Evolutionary conservation across 768 basidiomycete species (phyloP).

Genomic region (Auricularia sp.): DNA sequence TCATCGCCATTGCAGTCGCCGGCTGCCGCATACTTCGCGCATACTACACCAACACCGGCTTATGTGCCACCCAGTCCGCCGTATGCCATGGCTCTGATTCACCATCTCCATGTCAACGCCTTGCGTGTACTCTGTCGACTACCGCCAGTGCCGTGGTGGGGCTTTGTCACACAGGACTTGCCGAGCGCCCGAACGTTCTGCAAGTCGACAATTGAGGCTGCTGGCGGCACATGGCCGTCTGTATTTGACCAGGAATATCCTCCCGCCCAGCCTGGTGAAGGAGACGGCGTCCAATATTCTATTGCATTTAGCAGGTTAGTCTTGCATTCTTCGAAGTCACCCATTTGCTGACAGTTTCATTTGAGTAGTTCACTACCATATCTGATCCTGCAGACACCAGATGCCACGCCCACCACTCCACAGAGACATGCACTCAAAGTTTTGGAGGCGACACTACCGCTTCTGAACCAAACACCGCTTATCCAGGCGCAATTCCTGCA

Average conservation of each 20-base stretch:
- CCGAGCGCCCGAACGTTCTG: constrained; percentile 8
- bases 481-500: constrained; percentile 3
- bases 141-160: constrained; percentile 11
- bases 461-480: constrained; percentile 13
- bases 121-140: constrained; percentile 12
- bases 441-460: constrained; percentile 46
- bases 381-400: constrained; percentile 38
- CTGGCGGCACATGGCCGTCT: constrained; percentile 34
- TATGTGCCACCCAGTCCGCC: neutral
- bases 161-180: constrained; percentile 9
- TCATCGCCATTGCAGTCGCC: neutral
- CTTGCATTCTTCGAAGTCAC: neutral
- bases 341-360: neutral
- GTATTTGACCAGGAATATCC: constrained; percentile 31
- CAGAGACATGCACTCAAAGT: constrained; percentile 59
- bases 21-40: neutral
- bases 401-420: constrained; percentile 39
- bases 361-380: constrained; percentile 39
- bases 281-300: constrained; percentile 25
- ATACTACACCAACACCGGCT: constrained; percentile 1
- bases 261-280: constrained; percentile 7
- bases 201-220: constrained; percentile 19
- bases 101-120: constrained; percentile 18
- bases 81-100: constrained; percentile 13
- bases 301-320: constrained; percentile 21